Percentiles rank a stretch among this genome's conserved stretches.
Conservation (phyloP, 805 yeast species). For the Lachancea nothofagi region DNA sequence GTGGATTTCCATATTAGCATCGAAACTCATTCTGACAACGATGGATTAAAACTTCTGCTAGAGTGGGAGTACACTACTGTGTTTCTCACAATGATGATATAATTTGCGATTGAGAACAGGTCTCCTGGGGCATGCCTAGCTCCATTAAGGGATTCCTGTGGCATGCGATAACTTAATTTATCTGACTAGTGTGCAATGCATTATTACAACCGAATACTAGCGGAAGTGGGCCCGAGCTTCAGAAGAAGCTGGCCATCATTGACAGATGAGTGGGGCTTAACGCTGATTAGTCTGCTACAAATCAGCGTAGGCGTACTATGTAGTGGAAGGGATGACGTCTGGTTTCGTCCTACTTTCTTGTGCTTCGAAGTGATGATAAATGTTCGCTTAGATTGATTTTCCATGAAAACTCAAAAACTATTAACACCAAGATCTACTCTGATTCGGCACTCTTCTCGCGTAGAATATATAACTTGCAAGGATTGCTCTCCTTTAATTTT, state of each 20-base stretch:
- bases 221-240: slow-evolving; percentile 7
- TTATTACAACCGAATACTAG: background rate
- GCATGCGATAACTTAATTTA: slow-evolving; percentile 33
- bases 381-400: slow-evolving; percentile 32
- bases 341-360: background rate
- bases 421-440: slow-evolving; percentile 41
- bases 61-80: background rate
- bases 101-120: slow-evolving; percentile 49
- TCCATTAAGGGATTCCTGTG: slow-evolving; percentile 35
- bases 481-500: no score
- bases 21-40: slow-evolving; percentile 3
- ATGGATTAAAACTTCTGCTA: slow-evolving; percentile 1
- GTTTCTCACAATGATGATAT: slow-evolving; percentile 39
- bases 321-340: background rate
- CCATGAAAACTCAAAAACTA: slow-evolving; percentile 34
- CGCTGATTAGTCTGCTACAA: background rate
- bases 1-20: no score
- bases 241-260: slow-evolving; percentile 16
- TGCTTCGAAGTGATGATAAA: slow-evolving; percentile 32
- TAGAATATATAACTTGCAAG: no score
- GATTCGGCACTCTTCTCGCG: slow-evolving; percentile 16
- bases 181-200: slow-evolving; percentile 19
- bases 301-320: background rate
- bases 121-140: slow-evolving; percentile 45
- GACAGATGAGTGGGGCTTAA: slow-evolving; percentile 1